phyloP scores from a whole-genome alignment of 83 land plant species.

The Isoetes engelmannii region DNA sequence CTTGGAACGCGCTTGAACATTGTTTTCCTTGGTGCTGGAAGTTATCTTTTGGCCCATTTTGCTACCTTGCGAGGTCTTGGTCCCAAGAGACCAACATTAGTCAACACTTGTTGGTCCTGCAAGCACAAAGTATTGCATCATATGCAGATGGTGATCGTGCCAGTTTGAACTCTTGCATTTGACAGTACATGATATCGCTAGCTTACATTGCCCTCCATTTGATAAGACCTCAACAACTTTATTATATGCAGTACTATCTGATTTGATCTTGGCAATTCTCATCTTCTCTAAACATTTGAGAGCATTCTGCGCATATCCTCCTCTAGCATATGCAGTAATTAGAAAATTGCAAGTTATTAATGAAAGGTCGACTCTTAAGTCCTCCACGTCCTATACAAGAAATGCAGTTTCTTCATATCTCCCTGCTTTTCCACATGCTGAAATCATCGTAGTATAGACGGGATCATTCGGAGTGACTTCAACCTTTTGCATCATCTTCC shows the following conservation, averaged over 20 bases:
- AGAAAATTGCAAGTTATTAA: conserved; percentile 79
- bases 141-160: conserved; percentile 9
- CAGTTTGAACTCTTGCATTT: conserved; percentile 18
- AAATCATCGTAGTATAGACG: conserved; percentile 75
- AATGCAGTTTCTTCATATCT: conserved; percentile 38
- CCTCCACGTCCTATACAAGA: conserved; percentile 44
- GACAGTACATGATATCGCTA: conserved; percentile 13
- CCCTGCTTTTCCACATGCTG: conserved; percentile 47
- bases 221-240: conserved; percentile 22
- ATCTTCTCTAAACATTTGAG: conserved; percentile 67
- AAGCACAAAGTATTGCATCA: conserved; percentile 18
- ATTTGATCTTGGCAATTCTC: conserved; percentile 39
- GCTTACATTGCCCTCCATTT: conserved; percentile 18
- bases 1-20: too few species aligned
- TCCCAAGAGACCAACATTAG: conserved; percentile 2
- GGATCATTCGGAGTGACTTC: conserved; percentile 54
- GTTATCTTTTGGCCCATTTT: conserved; percentile 5
- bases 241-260: conserved; percentile 52
- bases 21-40: too few species aligned
- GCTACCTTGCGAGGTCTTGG: conserved; percentile 12
- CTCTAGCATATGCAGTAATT: conserved; percentile 50
- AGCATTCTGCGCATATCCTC: conserved; percentile 44
- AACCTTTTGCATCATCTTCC: conserved; percentile 68
- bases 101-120: conserved; percentile 19
- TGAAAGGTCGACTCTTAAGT: conserved; percentile 39